Base-by-base conservation (phyloP, 805 yeast species). In the Spencermartinsiella europaea region DNA sequence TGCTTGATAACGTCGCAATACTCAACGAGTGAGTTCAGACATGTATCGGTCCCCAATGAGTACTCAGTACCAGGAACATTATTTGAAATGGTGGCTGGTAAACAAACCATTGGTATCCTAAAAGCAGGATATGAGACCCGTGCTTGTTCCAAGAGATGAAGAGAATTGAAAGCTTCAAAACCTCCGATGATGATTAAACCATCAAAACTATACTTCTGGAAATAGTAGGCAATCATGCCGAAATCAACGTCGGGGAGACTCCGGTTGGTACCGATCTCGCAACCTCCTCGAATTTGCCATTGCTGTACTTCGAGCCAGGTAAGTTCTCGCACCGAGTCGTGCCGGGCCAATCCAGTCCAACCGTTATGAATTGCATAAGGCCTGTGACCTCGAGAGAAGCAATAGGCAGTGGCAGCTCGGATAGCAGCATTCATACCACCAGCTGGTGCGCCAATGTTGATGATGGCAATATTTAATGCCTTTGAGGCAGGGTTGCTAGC, bases 21-120 rank as follows among this genome's bases (percentile, higher is more conserved):
- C 48, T 84, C 81, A 52, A 89, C 88, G 59, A 93, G 74, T 7
- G 93, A 73, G 68, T 93, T 93, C 73, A 93, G 72, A 73, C 99
- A 95, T 8, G 99, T 93, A 65, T 93, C 99, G 10, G 89, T 76
- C 48, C 99, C 99, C 48, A 93, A 70, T 0, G 97, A 89, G 67
- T 89, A 89, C 68, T 93, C 97, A 1, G 98, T 84, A 50, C 99
- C 99, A n/a, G 99, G 99, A 42, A 93, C 98, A 59, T 93, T 93
- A 71, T 93, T 93, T 15, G 97, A 89, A 54, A 93, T 87, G 2
- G 99, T 93, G 2, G 98, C 91, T 8, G 99, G 99, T 55, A 93
- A 75, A 57, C 87, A 79, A 36, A 86, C 85, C 86, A 91, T 83
- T 52, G 99, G 99, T 55, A 93, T 89, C 67, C 91, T 80, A 71